Evolutionary conservation across 2,329 filamentous ascomycete genomes (phyloP), one percentile per base, ranked within the genome.

Genomic region (Clarireedia monteithiana): DNA sequence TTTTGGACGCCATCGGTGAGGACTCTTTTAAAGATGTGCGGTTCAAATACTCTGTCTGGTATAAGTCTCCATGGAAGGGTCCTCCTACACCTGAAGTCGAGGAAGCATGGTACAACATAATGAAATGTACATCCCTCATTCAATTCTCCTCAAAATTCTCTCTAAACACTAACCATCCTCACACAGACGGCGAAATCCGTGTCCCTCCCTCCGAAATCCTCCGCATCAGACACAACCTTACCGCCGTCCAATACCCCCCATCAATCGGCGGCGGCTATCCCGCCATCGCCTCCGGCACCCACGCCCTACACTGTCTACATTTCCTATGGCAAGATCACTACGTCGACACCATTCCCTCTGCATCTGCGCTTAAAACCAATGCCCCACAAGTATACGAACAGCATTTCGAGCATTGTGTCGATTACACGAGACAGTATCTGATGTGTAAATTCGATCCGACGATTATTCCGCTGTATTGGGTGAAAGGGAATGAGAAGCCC

Each of bases 311-410:
- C 42, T 57, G 55, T 39, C 38, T 57, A 5, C 38, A 48, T 34
- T 57, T 34, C n/a, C 39, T 57, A 34, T 57, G 50, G 55, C 49
- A 49, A n/a, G 55, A 57, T n/a, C 49, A 57, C 39, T 45, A 57
- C 14, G 30, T 20, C 6, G n/a, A 20, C 4, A 12, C 23, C 17
- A 30, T 57, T 14, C 49, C 45, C n/a, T 44, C 46, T 15, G 38
- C 49, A 26, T 42, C 34, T 12, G 7, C 12, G 20, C 30, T 9
- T 27, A 49, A 49, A 24, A 17, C 27, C 14, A 20, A 36, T 14
- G 10, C 14, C 5, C 27, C 48, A 3, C 26, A 49, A n/a, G 36
- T 49, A 12, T 38, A 58, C 27, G 52, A 55, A 30, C n/a, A 48
- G n/a, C 42, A 55, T 23, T 55, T 34, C 38, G 56, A 58, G 6